Base-by-base conservation (phyloP, 495 filamentous ascomycete genomes). In the Paragyromitra xinjiangensis region DNA sequence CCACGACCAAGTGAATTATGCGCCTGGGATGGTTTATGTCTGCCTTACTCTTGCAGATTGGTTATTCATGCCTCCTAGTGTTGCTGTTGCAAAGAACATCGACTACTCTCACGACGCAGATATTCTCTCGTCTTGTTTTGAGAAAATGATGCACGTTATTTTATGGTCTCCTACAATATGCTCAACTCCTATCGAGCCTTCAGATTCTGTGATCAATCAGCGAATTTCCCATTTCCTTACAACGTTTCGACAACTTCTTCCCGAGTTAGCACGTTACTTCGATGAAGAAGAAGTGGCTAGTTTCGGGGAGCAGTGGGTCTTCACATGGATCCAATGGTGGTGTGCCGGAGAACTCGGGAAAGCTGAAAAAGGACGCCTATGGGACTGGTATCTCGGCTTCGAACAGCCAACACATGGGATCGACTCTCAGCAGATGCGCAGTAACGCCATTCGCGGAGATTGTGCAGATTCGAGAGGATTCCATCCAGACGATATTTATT, bases 271-370 rank as follows among this genome's bases (percentile, higher is more conserved):
- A 19, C 68, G 64, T 26, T 81, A 81, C 62, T 81, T 81, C 37
- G 80, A 81, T 45, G 80, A 81, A 45, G 80, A 81, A 69, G 80
- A 81, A 64, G 80, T 73, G 8, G 74, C 75, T 16, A 80, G 80
- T 34, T 81, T 81, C 34, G 80, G 72, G 19, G 80, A 81, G 58
- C 74, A 81, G 42, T 81, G 80, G 80, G 80, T 81, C 50, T 80
- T 74, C 40, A 73, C 73, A 44, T 81, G 80, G 80, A 77, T 81
- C n/a, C 78, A 81, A 44, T 81, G 80, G 80, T 81, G 80, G 80
- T 81, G 80, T 67, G 79, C 80, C 45, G 73, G 78, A 37, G 80
- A 81, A 39, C 79, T 81, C 44, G 51, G 51, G 50, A 81, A 81
- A 55, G 78, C 70, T 26, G 68, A 81, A 37, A 81, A 78, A 75